These are phyloP conservation scores for Myochromella boudieri DNA, from an alignment of 768 basidiomycete species.

Conservation along the genomic window DNA sequence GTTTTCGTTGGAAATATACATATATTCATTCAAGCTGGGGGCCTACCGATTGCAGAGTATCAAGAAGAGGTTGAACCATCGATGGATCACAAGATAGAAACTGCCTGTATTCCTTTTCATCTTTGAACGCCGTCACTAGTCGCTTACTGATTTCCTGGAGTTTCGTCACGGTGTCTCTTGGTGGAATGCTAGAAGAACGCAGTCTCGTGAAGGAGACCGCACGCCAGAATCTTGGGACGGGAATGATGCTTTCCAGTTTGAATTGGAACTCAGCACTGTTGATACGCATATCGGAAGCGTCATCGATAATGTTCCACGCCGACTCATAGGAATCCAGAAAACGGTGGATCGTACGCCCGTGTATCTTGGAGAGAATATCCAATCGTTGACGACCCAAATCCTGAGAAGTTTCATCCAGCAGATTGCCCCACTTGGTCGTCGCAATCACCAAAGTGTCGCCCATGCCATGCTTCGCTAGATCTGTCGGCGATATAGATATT, in stretches of 20 bases:
- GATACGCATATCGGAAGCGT: neutral
- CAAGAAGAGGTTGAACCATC: slow-evolving; percentile 1
- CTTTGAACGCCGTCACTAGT: neutral
- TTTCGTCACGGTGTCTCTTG: neutral
- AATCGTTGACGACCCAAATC: neutral
- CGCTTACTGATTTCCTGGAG: neutral
- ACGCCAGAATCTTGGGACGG: neutral
- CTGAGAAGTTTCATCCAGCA: too few species aligned
- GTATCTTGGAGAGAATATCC: neutral
- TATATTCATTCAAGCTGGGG: neutral
- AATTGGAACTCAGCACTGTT: neutral
- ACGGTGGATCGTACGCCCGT: neutral
- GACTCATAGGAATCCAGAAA: neutral
- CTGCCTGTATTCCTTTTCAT: neutral
- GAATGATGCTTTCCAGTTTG: neutral
- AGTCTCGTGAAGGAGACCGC: neutral
- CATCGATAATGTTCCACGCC: neutral
- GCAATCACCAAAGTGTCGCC: neutral
- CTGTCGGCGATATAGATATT: too few species aligned
- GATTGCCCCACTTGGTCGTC: neutral
- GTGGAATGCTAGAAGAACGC: neutral
- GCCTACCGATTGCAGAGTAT: slow-evolving; percentile 6
- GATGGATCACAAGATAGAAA: neutral
- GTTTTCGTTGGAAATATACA: neutral
- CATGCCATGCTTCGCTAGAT: too few species aligned